Evolutionary conservation across 2,329 filamentous ascomycete genomes (phyloP).

Genomic region (Epicoccum nigrum): DNA sequence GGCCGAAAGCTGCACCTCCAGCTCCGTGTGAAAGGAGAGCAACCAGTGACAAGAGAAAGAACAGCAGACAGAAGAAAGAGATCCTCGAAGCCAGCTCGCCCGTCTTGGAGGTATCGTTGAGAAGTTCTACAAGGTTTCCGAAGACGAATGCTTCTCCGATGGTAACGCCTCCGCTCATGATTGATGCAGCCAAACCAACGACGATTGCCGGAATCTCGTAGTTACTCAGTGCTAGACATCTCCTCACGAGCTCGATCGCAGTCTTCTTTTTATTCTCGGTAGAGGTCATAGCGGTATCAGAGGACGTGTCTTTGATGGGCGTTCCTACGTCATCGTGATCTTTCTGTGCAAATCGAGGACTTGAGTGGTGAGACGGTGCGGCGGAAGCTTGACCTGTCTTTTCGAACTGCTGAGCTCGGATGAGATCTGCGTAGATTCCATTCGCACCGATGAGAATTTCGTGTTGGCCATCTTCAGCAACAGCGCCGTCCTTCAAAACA

Average conservation of each 20-base stretch:
- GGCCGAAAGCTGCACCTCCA: constrained; percentile 56
- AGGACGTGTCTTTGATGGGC: not conserved
- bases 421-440: constrained; percentile 42
- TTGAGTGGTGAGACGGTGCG: constrained; percentile 31
- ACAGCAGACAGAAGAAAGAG: constrained; percentile 56
- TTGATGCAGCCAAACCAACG: constrained; percentile 52
- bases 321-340: constrained; percentile 9
- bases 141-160: constrained; percentile 59
- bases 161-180: constrained; percentile 57
- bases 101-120: constrained; percentile 32
- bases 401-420: constrained; percentile 45
- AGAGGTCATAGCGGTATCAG: not conserved
- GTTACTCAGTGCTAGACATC: constrained; percentile 39
- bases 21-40: constrained; percentile 53
- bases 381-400: constrained; percentile 32
- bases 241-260: constrained; percentile 26
- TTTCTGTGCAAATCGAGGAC: constrained; percentile 19
- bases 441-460: constrained; percentile 35
- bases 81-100: constrained; percentile 36
- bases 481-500: constrained; percentile 43
- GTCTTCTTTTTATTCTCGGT: constrained; percentile 19
- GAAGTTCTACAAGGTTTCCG: constrained; percentile 38
- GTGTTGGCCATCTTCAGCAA: constrained; percentile 42
- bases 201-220: constrained; percentile 49
- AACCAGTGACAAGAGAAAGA: constrained; percentile 61